These are phyloP conservation scores for Phanerochaete sordida DNA, from an alignment of 768 basidiomycete species.

Conservation along the genomic window DNA sequence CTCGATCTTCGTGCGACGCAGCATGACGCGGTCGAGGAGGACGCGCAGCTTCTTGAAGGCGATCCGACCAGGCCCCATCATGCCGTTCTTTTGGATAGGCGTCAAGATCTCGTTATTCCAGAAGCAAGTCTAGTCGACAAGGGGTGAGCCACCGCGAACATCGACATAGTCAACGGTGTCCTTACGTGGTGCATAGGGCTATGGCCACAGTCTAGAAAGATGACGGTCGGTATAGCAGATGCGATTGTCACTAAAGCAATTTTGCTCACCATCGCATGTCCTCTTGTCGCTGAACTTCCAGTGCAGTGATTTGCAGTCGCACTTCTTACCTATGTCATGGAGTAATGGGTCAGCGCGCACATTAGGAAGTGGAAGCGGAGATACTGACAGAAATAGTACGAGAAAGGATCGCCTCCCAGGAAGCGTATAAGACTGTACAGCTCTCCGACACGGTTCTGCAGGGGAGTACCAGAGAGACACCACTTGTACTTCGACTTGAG, in stretches of 20 bases:
- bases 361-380: slow-evolving; percentile 22
- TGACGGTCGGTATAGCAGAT: background rate
- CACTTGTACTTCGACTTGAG: slow-evolving; percentile 78
- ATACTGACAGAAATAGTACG: slow-evolving; percentile 78
- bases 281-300: slow-evolving; percentile 88
- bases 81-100: slow-evolving; percentile 90
- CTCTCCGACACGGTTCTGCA: slow-evolving; percentile 99
- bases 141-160: background rate
- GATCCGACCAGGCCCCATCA: slow-evolving; percentile 68
- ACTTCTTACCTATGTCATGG: slow-evolving; percentile 56
- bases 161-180: slow-evolving; percentile 22
- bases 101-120: slow-evolving; percentile 97
- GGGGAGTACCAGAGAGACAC: slow-evolving; percentile 95
- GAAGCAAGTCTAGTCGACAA: slow-evolving; percentile 68
- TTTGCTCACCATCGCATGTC: slow-evolving; percentile 69
- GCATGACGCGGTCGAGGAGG: slow-evolving; percentile 92
- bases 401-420: slow-evolving; percentile 89
- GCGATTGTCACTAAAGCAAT: background rate
- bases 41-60: slow-evolving; percentile 94
- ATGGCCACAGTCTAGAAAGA: slow-evolving; percentile 67
- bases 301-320: slow-evolving; percentile 92
- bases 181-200: slow-evolving; percentile 71
- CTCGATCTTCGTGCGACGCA: slow-evolving; percentile 90
- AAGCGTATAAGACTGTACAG: slow-evolving; percentile 93
- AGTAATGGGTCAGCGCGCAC: slow-evolving; percentile 3